Conservation (phyloP, 805 yeast species). For the Dipodascus geniculatus region DNA sequence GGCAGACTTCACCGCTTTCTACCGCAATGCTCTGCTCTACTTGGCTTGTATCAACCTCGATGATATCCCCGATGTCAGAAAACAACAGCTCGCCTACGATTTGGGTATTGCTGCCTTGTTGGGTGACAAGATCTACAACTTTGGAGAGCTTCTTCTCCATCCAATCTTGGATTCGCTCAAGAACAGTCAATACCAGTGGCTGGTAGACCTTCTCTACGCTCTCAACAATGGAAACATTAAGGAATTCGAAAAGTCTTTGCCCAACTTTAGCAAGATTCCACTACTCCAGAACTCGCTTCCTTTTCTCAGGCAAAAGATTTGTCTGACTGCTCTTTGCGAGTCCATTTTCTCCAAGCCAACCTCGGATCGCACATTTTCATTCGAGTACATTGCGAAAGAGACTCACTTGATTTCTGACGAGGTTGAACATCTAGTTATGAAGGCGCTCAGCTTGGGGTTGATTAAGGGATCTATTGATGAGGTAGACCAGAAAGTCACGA, state of each 20-base stretch:
- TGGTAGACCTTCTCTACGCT: constrained; percentile 54
- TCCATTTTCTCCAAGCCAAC: constrained; percentile 68
- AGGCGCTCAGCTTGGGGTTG: constrained; percentile 74
- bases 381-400: constrained; percentile 61
- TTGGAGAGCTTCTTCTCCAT: constrained; percentile 88
- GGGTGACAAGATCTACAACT: constrained; percentile 88
- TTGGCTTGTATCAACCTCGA: constrained; percentile 57
- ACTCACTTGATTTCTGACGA: constrained; percentile 56
- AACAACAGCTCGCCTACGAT: constrained; percentile 53
- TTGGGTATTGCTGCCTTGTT: constrained; percentile 76
- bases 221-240: constrained; percentile 70
- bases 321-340: constrained; percentile 85
- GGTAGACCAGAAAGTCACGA: constrained; percentile 61
- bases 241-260: constrained; percentile 42
- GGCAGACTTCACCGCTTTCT: constrained; percentile 70
- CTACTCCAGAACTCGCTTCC: constrained; percentile 44
- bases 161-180: constrained; percentile 54
- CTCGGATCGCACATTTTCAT: constrained; percentile 60
- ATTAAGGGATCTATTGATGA: constrained; percentile 88
- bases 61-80: constrained; percentile 29
- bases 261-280: constrained; percentile 37
- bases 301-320: constrained; percentile 79
- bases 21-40: constrained; percentile 69
- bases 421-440: constrained; percentile 86
- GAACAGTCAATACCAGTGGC: constrained; percentile 49